Percentiles rank a stretch among this genome's conserved stretches.
These are phyloP conservation scores for Stemphylium vesicarium DNA, from an alignment of 2,329 filamentous ascomycete species.

Conservation along the genomic window DNA sequence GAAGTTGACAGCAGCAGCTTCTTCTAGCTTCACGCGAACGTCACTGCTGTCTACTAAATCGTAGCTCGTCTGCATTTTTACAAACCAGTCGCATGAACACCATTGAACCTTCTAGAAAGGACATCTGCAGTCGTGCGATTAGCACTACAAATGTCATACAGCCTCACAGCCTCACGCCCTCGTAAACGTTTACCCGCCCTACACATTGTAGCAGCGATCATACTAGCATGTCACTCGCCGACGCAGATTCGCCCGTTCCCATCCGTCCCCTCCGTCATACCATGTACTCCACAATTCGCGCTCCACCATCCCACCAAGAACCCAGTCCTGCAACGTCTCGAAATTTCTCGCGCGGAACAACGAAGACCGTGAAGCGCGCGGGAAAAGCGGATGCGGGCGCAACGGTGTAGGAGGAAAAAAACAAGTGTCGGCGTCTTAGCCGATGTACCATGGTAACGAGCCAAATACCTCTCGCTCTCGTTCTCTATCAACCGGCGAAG, in stretches of 20 bases:
- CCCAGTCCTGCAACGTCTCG: background rate
- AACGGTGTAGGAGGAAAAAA: no score
- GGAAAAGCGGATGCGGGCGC: background rate
- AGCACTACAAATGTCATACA: no score
- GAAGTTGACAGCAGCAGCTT: no score
- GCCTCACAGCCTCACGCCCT: no score
- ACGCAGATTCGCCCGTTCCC: background rate
- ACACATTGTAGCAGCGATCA: background rate
- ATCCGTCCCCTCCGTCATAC: background rate
- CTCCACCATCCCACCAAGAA: background rate
- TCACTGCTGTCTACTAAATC: no score
- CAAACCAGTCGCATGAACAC: no score
- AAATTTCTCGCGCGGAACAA: background rate
- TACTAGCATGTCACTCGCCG: background rate
- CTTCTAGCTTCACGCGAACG: no score
- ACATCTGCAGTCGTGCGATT: no score
- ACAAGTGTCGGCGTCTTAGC: background rate
- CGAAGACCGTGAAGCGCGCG: background rate
- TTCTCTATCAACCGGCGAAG: no score
- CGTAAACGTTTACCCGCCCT: no score
- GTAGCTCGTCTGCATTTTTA: no score
- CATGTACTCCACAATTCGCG: background rate
- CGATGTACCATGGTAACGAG: background rate
- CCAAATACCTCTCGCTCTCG: background rate
- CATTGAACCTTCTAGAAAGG: no score